Base-by-base conservation (phyloP, 768 basidiomycete genomes). In the Rhizopogon vinicolor region DNA sequence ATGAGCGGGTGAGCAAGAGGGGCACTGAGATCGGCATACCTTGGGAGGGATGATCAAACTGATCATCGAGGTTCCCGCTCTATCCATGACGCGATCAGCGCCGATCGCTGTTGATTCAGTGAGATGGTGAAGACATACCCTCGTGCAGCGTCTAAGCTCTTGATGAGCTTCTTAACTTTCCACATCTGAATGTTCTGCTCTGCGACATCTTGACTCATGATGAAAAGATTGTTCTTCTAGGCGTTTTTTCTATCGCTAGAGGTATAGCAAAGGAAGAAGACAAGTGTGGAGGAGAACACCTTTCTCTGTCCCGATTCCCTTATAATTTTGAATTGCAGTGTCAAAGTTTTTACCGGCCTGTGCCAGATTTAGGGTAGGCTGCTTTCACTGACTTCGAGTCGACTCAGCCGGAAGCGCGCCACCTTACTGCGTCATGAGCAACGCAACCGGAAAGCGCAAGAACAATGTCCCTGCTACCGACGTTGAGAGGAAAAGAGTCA, bases 101-200 rank as follows among this genome's bases (percentile, higher is more conserved):
- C 10, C 50, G 40, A 29, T 31, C 50, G 13, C 42, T 31, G 6
- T 44, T 49, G 19, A 56, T 62, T 56, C 19, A 28, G 42, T 14
- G 41, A 18, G 35, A 25, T 52, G 2, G 41, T 49, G 25, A 33
- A 35, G 3, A 59, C 65, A 44, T 54, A 72, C 73, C 73, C 74
- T 53, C 63, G 84, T 56, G 97, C 94, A 49, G 87, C 78, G 70
- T 98, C 92, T 74, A 98, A 85, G 75, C 91, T 94, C 82, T 93
- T 94, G 78, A 99, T 93, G 76, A 98, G 91, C 78, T 97, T 98
- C 79, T 95, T 94, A 75, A 96, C 88, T 77, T 97, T 94, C 95
- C 91, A 90, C 86, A 94, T 91, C 81, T 93, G 91, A 68, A 94
- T 95, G 70, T 94, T 95, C 76, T 93, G 91, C 77, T 95, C 93